phyloP scores from a whole-genome alignment of 1,284 basidiomycete species.

The Tilletia walkeri region DNA sequence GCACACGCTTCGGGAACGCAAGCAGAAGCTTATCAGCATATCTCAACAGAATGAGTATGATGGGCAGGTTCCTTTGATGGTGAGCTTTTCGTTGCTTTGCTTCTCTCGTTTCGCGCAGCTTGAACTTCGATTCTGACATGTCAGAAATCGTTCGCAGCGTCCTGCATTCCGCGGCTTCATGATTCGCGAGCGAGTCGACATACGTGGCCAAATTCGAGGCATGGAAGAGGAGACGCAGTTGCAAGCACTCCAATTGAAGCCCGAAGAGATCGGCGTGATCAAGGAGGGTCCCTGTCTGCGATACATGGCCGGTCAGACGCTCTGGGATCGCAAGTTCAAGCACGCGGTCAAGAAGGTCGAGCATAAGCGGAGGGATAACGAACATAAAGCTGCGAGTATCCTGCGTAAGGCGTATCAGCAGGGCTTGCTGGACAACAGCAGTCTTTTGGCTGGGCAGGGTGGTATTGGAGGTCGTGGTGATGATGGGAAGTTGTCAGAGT shows the following conservation, averaged over 20 bases:
- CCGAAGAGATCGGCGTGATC: constrained; percentile 63
- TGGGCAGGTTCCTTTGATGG: constrained; percentile 9
- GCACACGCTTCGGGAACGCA: constrained; percentile 14
- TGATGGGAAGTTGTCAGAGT: background rate
- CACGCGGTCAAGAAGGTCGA: constrained; percentile 23
- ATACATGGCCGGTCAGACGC: constrained; percentile 38
- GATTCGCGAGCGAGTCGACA: constrained; percentile 84
- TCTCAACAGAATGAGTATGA: constrained; percentile 8
- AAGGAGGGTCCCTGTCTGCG: constrained; percentile 57
- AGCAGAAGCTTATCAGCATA: background rate
- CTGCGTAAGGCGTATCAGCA: constrained; percentile 27
- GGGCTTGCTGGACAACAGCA: constrained; percentile 26
- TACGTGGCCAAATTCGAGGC: constrained; percentile 71
- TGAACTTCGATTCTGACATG: background rate
- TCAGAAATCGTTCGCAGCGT: constrained; percentile 27
- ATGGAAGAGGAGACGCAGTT: constrained; percentile 73
- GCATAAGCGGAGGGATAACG: constrained; percentile 25
- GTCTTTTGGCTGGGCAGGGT: background rate
- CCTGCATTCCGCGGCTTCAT: constrained; percentile 59
- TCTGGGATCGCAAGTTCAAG: constrained; percentile 39
- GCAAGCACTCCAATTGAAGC: constrained; percentile 65
- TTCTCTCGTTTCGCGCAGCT: background rate
- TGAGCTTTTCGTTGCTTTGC: background rate
- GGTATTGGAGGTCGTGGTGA: background rate
- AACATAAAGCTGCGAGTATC: constrained; percentile 22